Conservation (phyloP, 192 early-diverging fungal genomes). For the Spizellomyces sp. region DNA sequence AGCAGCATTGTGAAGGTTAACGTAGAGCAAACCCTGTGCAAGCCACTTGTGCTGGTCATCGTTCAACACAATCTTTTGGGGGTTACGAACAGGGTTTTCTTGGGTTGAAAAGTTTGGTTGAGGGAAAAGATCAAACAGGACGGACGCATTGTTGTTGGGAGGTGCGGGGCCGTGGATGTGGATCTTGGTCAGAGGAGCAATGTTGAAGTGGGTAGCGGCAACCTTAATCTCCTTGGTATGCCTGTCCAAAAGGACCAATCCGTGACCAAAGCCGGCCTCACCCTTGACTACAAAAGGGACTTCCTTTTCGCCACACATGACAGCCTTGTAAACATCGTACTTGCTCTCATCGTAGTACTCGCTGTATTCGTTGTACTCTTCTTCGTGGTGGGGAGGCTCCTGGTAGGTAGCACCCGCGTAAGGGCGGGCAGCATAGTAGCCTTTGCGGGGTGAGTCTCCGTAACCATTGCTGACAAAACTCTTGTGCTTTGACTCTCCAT, state of each 20-base stretch:
- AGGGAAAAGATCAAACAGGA: constrained; percentile 14
- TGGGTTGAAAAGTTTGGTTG: constrained; percentile 5
- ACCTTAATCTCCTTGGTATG: not conserved
- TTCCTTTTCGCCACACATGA: constrained; percentile 29
- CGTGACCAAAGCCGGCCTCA: constrained; percentile 17
- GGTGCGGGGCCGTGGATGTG: constrained; percentile 32
- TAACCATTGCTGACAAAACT: too few species aligned
- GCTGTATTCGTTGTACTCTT: not conserved
- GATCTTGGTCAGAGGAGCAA: constrained; percentile 16
- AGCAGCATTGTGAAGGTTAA: constrained; percentile 17
- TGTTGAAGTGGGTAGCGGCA: constrained; percentile 20
- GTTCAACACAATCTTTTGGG: constrained; percentile 9
- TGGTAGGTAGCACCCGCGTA: not conserved
- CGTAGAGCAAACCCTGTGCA: constrained; percentile 15
- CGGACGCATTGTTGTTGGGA: not conserved
- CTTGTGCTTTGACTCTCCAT: too few species aligned
- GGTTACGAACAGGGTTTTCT: constrained; percentile 14
- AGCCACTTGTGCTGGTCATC: constrained; percentile 14
- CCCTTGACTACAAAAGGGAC: constrained; percentile 7
- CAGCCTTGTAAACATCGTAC: constrained; percentile 25
- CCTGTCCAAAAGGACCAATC: not conserved
- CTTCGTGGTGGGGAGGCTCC: too few species aligned
- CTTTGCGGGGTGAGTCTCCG: not conserved
- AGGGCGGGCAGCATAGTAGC: constrained; percentile 7
- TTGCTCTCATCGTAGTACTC: constrained; percentile 9